Evolutionary conservation across 2,329 filamentous ascomycete species (phyloP).

Genomic region (Fusarium chaquense): DNA sequence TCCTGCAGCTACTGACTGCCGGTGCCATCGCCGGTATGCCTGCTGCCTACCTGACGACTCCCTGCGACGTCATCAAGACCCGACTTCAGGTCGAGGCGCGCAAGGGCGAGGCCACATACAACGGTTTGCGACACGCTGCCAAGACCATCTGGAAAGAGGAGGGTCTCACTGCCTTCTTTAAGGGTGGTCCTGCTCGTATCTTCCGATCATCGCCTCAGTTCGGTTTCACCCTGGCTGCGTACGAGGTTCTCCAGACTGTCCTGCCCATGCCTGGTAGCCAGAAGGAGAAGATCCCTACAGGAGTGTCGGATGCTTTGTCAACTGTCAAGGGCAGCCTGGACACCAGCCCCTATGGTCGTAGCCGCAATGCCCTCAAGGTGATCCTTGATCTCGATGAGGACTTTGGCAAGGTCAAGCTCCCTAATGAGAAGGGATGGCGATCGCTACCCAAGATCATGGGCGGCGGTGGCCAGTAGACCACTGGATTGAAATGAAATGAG

Average conservation of each 20-base stretch:
- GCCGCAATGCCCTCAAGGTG: conserved; percentile 93
- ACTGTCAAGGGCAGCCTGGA: conserved; percentile 52
- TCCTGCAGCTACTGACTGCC: conserved; percentile 90
- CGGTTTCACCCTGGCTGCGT: conserved; percentile 95
- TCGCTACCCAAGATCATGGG: conserved; percentile 64
- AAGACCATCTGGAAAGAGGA: conserved; percentile 88
- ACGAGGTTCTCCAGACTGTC: conserved; percentile 87
- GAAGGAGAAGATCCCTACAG: conserved; percentile 66
- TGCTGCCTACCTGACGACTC: conserved; percentile 93
- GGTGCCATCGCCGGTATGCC: conserved; percentile 96
- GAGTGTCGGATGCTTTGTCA: conserved; percentile 72
- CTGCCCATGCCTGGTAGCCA: conserved; percentile 78
- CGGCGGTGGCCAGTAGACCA: conserved; percentile 51
- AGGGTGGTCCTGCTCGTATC: conserved; percentile 95
- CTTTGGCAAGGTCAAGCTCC: conserved; percentile 81
- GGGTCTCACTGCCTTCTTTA: conserved; percentile 97
- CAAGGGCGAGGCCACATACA: conserved; percentile 93
- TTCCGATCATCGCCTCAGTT: conserved; percentile 96
- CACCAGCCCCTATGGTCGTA: conserved; percentile 67
- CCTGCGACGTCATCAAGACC: conserved; percentile 99
- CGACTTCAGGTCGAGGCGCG: conserved; percentile 96
- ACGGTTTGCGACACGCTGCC: conserved; percentile 86
- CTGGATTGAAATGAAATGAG: conserved; percentile 10
- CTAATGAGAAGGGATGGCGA: conserved; percentile 66
- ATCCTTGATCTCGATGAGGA: conserved; percentile 94